Evolutionary conservation across 768 basidiomycete species (phyloP).

Genomic region (Trametes cubensis): DNA sequence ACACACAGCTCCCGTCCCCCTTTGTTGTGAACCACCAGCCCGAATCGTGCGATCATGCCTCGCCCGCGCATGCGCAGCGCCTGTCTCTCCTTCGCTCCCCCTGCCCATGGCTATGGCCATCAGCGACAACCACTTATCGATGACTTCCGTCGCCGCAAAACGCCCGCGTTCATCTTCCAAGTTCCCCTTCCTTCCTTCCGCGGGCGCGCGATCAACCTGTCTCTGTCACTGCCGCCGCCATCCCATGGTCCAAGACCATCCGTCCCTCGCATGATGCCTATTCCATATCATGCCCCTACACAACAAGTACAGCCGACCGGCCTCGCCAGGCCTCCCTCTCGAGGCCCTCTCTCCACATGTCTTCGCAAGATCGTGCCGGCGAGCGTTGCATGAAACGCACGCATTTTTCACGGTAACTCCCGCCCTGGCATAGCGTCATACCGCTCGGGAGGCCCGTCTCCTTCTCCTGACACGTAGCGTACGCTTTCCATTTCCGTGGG

Average conservation of each 20-base stretch:
- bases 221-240: neutral
- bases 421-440: neutral
- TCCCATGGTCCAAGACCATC: neutral
- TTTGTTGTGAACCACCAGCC: constrained; percentile 10
- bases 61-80: constrained; percentile 3
- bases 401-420: too few relatives aligned
- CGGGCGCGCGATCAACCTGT: constrained; percentile 4
- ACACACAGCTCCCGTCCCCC: constrained; percentile 9
- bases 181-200: constrained; percentile 8
- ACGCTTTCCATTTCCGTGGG: neutral
- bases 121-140: neutral
- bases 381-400: too few relatives aligned
- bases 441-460: neutral
- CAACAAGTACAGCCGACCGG: neutral
- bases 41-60: constrained; percentile 3
- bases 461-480: too few relatives aligned
- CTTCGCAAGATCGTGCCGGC: too few relatives aligned
- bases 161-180: too few relatives aligned
- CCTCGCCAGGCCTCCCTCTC: neutral
- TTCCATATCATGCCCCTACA: constrained; percentile 2
- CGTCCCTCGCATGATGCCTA: constrained; percentile 1
- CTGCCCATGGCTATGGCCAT: neutral
- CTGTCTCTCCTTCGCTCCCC: neutral
- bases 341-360: neutral
- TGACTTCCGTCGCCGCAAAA: constrained; percentile 1